These are phyloP conservation scores for Orbilia oligospora DNA, from an alignment of 2,329 filamentous ascomycete genomes.

Conservation along the genomic window DNA sequence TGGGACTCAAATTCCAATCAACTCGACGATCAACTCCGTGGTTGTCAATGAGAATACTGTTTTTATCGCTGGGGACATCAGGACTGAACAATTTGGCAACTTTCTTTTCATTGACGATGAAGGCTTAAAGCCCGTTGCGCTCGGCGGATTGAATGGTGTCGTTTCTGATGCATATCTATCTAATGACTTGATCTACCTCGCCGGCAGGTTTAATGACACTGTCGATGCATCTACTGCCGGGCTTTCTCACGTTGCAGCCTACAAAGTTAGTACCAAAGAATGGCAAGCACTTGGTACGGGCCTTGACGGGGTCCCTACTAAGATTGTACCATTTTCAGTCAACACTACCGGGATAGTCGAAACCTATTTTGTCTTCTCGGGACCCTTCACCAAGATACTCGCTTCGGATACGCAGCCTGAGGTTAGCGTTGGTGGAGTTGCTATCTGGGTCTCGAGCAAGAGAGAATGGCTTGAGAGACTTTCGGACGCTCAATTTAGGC, in stretches of 20 bases:
- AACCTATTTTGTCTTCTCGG: slow-evolving; percentile 82
- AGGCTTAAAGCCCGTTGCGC: slow-evolving; percentile 74
- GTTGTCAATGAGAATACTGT: slow-evolving; percentile 30
- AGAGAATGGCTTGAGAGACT: slow-evolving; percentile 91
- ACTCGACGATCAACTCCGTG: slow-evolving; percentile 40
- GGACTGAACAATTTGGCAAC: slow-evolving; percentile 74
- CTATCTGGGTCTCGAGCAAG: slow-evolving; percentile 89
- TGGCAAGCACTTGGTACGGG: slow-evolving; percentile 89
- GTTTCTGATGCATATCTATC: slow-evolving; percentile 81
- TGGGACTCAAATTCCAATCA: slow-evolving; percentile 77
- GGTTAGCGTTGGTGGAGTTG: slow-evolving; percentile 80
- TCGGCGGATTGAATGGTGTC: slow-evolving; percentile 82
- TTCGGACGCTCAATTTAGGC: slow-evolving; percentile 74
- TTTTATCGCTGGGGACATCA: slow-evolving; percentile 72
- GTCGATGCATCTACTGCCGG: slow-evolving; percentile 74
- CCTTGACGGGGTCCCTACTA: slow-evolving; percentile 82
- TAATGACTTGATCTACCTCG: slow-evolving; percentile 80
- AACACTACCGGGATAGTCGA: slow-evolving; percentile 83
- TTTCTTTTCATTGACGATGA: slow-evolving; percentile 79
- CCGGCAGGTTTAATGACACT: slow-evolving; percentile 86
- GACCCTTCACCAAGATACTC: slow-evolving; percentile 81
- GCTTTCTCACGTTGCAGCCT: slow-evolving; percentile 82
- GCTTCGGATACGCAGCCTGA: slow-evolving; percentile 76
- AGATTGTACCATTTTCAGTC: slow-evolving; percentile 81
- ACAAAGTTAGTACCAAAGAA: slow-evolving; percentile 76